Percentiles rank a stretch among this genome's conserved stretches.
Evolutionary conservation across 352 stramenopile genomes (phyloP).

Genomic region (Saprolegnia diclina): DNA sequence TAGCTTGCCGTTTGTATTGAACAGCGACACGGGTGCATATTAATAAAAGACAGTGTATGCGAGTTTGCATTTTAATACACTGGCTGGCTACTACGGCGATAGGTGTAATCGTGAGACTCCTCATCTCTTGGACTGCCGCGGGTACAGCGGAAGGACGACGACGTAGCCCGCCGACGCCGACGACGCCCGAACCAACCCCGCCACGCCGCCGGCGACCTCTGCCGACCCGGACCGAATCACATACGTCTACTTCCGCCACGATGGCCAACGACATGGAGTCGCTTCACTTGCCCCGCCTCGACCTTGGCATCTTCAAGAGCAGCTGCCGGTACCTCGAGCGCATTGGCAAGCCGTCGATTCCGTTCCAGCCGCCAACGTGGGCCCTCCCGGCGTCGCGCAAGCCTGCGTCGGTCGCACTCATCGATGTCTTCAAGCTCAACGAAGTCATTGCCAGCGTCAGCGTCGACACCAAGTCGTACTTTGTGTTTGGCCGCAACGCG

Average conservation of each 20-base stretch:
- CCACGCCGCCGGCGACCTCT: no score
- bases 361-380: conserved; percentile 60
- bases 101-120: conserved; percentile 10
- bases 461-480: conserved; percentile 69
- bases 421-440: conserved; percentile 81
- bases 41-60: conserved; percentile 9
- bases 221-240: no score
- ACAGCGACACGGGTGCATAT: neutral
- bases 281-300: conserved; percentile 24
- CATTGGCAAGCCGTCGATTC: conserved; percentile 59
- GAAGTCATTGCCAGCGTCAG: conserved; percentile 72
- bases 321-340: conserved; percentile 47
- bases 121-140: conserved; percentile 19
- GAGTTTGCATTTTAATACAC: conserved; percentile 14
- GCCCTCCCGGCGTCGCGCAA: conserved; percentile 35
- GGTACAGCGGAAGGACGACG: conserved; percentile 6
- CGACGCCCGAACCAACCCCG: neutral
- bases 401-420: conserved; percentile 49
- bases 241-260: no score
- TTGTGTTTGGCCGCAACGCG: conserved; percentile 70
- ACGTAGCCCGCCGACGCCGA: neutral
- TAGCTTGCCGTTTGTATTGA: neutral
- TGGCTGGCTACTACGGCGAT: conserved; percentile 4
- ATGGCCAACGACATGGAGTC: conserved; percentile 25
- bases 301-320: conserved; percentile 43